phyloP scores from a whole-genome alignment of 257 asterid genomes.

The Solanum chiquidenum region DNA sequence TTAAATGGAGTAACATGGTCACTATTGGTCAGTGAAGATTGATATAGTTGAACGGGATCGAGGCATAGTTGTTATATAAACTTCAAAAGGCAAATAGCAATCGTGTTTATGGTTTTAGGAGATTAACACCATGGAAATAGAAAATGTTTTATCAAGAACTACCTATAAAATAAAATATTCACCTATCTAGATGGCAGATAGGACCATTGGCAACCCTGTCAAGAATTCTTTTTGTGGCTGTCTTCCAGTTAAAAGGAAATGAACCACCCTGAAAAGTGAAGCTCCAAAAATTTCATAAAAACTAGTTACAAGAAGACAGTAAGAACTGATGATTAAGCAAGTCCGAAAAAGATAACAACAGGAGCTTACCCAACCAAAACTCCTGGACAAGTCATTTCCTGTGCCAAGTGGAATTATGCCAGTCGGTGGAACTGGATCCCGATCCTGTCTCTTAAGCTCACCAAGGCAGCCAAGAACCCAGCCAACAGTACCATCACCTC shows the following conservation, averaged over 20 bases:
- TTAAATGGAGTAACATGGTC: background rate
- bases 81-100: background rate
- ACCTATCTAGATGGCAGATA: constrained; percentile 67
- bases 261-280: constrained; percentile 69
- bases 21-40: background rate
- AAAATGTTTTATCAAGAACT: constrained; percentile 3
- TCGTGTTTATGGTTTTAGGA: background rate
- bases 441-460: constrained; percentile 48
- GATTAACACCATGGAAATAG: background rate
- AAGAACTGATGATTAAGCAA: background rate
- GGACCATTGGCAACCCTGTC: constrained; percentile 52
- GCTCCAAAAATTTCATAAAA: constrained; percentile 9
- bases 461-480: constrained; percentile 98
- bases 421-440: constrained; percentile 76
- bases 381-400: constrained; percentile 93
- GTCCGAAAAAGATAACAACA: constrained; percentile 3
- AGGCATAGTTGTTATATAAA: background rate
- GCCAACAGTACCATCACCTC: constrained; percentile 99
- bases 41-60: background rate
- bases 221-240: constrained; percentile 79
- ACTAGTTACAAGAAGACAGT: background rate
- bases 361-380: constrained; percentile 84
- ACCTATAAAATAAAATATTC: constrained; percentile 2
- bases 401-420: constrained; percentile 95
- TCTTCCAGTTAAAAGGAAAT: constrained; percentile 89